These are phyloP conservation scores for Vaccinium myrtillus DNA, from an alignment of 148 eudicot genomes.

Conservation along the genomic window DNA sequence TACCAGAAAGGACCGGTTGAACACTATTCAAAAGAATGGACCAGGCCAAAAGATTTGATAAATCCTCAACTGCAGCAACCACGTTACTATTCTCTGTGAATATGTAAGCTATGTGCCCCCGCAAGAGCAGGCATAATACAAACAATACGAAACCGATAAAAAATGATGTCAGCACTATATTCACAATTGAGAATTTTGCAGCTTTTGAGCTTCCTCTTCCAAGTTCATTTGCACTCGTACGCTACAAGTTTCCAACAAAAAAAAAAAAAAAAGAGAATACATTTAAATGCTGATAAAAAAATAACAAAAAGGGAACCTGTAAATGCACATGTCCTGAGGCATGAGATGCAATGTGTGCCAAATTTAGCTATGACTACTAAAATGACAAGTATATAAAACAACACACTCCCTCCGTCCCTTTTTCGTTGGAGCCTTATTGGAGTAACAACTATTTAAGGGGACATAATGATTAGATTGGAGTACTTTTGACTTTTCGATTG, in stretches of 20 bases:
- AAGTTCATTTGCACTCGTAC: constrained; percentile 54
- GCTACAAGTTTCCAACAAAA: constrained; percentile 14
- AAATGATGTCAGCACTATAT: constrained; percentile 27
- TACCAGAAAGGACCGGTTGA: constrained; percentile 78
- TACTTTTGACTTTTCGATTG: too few species aligned
- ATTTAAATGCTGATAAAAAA: too few species aligned
- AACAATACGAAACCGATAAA: constrained; percentile 35
- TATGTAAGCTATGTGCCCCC: constrained; percentile 51
- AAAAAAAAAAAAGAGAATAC: too few species aligned
- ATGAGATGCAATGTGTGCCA: too few species aligned
- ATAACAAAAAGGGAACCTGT: too few species aligned
- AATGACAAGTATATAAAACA: not conserved
- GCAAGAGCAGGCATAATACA: constrained; percentile 37
- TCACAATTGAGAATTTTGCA: constrained; percentile 38
- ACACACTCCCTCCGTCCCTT: too few species aligned
- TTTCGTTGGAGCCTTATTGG: too few species aligned
- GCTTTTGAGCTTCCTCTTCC: constrained; percentile 43
- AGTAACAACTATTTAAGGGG: too few species aligned
- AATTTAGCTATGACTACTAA: not conserved
- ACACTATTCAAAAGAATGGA: constrained; percentile 59
- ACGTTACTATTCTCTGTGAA: constrained; percentile 57
- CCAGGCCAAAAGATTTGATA: constrained; percentile 54
- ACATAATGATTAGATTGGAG: too few species aligned
- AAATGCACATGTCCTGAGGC: too few species aligned
- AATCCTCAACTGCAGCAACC: constrained; percentile 52